Conservation (phyloP, 139 green algal species). For the Chlamydomonas incerta region DNA sequence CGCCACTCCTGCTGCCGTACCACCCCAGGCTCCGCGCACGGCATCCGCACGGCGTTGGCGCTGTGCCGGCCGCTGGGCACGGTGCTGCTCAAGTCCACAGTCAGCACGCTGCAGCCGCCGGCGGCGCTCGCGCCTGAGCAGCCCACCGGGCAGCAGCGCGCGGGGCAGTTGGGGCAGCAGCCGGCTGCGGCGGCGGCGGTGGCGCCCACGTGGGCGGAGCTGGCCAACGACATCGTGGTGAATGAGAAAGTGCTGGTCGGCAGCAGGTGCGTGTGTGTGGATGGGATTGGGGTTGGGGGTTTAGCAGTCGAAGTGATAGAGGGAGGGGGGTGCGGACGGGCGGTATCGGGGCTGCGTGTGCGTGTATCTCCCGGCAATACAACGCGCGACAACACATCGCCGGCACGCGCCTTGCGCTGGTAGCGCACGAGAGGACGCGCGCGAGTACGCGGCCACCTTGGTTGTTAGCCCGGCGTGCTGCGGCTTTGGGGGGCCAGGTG, state of each 20-base stretch:
- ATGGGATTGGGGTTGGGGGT: not conserved
- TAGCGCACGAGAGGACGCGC: too few species aligned
- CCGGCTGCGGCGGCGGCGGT: not conserved
- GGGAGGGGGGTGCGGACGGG: too few species aligned
- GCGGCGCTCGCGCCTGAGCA: too few species aligned
- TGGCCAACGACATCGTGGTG: slow-evolving; percentile 82
- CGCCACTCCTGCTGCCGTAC: not conserved
- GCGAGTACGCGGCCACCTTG: not conserved
- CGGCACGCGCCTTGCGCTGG: too few species aligned
- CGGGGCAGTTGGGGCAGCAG: not conserved
- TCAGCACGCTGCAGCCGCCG: slow-evolving; percentile 40
- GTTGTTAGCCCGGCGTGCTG: too few species aligned
- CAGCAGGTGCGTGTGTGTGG: slow-evolving; percentile 30
- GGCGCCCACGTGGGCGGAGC: slow-evolving; percentile 60
- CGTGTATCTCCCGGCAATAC: too few species aligned
- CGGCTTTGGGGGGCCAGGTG: not conserved
- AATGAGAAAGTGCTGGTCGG: slow-evolving; percentile 75
- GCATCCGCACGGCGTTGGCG: slow-evolving; percentile 59
- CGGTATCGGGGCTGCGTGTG: too few species aligned
- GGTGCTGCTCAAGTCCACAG: slow-evolving; percentile 80
- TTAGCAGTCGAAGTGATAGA: too few species aligned
- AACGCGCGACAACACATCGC: too few species aligned
- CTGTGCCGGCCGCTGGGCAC: slow-evolving; percentile 67
- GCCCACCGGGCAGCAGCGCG: too few species aligned
- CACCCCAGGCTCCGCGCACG: slow-evolving; percentile 57